These are phyloP conservation scores for Novakomyces olei DNA, from an alignment of 805 yeast species.

Conservation along the genomic window DNA sequence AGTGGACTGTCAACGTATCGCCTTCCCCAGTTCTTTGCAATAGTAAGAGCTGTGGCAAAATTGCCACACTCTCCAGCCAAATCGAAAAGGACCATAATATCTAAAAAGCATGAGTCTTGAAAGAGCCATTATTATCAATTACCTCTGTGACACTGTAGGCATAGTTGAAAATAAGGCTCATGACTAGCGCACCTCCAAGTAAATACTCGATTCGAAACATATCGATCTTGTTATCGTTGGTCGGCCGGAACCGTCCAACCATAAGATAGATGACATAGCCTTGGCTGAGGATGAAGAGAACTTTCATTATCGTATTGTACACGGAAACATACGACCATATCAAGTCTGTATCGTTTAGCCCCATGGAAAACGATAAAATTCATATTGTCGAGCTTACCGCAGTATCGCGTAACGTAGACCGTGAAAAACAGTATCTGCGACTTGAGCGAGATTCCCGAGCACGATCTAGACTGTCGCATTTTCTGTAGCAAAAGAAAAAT, in stretches of 20 bases:
- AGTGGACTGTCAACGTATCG: constrained; percentile 68
- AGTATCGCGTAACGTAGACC: constrained; percentile 53
- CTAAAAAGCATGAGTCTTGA: constrained; percentile 7
- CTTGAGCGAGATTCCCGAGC: constrained; percentile 70
- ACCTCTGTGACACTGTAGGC: constrained; percentile 32
- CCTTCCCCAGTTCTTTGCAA: constrained; percentile 78
- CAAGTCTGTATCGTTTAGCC: constrained; percentile 8
- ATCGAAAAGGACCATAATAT: constrained; percentile 65
- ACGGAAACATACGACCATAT: constrained; percentile 28
- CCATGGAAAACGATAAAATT: background rate
- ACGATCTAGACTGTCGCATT: constrained; percentile 39
- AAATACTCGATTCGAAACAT: constrained; percentile 57
- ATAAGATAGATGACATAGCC: constrained; percentile 52
- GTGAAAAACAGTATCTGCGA: constrained; percentile 61
- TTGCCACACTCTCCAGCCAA: constrained; percentile 85
- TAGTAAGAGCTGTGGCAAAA: constrained; percentile 79
- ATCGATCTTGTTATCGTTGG: constrained; percentile 39
- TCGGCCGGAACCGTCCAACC: constrained; percentile 34
- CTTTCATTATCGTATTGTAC: constrained; percentile 63
- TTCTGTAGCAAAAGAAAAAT: constrained; percentile 54
- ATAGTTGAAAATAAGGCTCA: constrained; percentile 43
- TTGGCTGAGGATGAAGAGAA: constrained; percentile 58
- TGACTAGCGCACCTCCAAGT: constrained; percentile 34
- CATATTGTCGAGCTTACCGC: constrained; percentile 24
- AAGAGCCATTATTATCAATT: background rate